Evolutionary conservation across 345 rosid genomes (phyloP), one percentile per base, ranked within the genome.

Genomic region (Leavenworthia alabamica): DNA sequence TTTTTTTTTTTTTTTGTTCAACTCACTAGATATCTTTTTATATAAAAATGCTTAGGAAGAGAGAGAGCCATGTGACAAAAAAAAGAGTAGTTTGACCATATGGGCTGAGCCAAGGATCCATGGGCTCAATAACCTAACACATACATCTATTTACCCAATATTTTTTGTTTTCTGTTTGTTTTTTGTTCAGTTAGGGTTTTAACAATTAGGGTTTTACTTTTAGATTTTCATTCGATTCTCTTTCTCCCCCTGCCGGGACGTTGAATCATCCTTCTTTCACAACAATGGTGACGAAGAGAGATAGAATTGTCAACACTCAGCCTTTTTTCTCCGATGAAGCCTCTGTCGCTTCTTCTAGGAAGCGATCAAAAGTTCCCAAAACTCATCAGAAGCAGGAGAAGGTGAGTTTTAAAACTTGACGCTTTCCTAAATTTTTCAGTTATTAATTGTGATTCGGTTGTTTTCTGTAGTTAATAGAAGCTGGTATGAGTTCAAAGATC

Each of bases 401-500:
- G 72, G 90, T 82, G 24, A 61, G 28, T 53, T n/a, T n/a, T n/a
- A 23, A 24, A 49, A 35, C 23, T 8, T 54, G 45, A n/a, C 16
- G 3, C 46, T 2, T 49, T 56, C 8, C 2, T 40, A 16, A 0
- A 7, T 36, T 4, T 43, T 20, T 20, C 22, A 20, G 27, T 17
- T 47, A 36, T 17, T 47, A 8, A 16, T 43, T 3, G 33, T 42
- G n/a, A 2, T 8, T 32, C 14, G 12, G 0, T 2, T 20, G 3
- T 33, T 43, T 24, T 57, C 22, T 0, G 9, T 29, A 87, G 96
- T 57, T 80, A 76, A 80, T 93, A 36, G 80, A 86, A 0, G 74
- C 88, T 19, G 81, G 84, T 36, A 81, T 86, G 50, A 93, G 89
- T 74, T 77, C 86, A 8, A 89, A 86, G 77, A 93, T 93, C 47